Evolutionary conservation across 257 asterid species (phyloP).

Genomic region (Striga asiatica): DNA sequence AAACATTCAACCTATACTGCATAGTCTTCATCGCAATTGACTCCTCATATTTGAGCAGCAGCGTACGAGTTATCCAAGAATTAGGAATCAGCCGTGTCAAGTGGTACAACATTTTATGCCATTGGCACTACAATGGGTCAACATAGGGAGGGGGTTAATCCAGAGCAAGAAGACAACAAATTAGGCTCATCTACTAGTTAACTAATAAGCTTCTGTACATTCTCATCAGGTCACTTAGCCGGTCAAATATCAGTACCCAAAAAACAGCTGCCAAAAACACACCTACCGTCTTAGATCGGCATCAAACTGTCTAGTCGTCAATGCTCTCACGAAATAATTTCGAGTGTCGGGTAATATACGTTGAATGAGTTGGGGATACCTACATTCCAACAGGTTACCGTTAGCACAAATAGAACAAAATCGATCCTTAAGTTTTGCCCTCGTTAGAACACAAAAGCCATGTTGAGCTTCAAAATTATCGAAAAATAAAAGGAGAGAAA

Average conservation of each 20-base stretch:
- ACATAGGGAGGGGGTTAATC: conserved; percentile 10
- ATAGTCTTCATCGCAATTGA: background rate
- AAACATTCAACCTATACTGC: background rate
- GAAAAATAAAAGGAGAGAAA: background rate
- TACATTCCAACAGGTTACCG: conserved; percentile 20
- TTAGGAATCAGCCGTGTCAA: background rate
- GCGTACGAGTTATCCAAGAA: background rate
- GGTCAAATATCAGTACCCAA: conserved; percentile 31
- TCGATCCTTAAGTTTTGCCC: background rate
- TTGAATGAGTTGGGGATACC: conserved; percentile 63
- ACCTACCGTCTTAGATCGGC: conserved; percentile 41
- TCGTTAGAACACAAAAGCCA: background rate
- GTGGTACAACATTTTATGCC: conserved; percentile 8
- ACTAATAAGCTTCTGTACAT: conserved; percentile 52
- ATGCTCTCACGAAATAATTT: conserved; percentile 56
- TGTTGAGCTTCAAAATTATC: background rate
- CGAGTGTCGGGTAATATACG: conserved; percentile 75
- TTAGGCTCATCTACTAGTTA: conserved; percentile 15
- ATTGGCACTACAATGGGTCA: background rate
- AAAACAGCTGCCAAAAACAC: conserved; percentile 23
- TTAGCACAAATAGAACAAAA: background rate
- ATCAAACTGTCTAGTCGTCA: conserved; percentile 48
- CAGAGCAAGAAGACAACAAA: conserved; percentile 24
- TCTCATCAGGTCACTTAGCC: conserved; percentile 30
- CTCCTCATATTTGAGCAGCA: background rate